Percentiles rank a stretch among this genome's conserved stretches.
These are phyloP conservation scores for Beta lomatogona DNA, from an alignment of 179 eudicot genomes.

Conservation along the genomic window DNA sequence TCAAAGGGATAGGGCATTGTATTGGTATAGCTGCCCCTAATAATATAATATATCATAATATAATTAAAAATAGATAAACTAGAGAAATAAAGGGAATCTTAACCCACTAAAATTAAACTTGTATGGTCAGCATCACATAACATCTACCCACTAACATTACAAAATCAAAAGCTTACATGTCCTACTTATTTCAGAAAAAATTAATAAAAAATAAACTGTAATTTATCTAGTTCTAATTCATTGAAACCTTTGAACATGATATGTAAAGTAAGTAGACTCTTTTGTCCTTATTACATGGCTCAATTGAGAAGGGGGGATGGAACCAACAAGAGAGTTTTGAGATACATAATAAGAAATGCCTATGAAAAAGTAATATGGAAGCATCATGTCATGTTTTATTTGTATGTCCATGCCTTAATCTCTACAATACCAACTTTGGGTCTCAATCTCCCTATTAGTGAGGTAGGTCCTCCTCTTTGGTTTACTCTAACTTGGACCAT, in stretches of 20 bases:
- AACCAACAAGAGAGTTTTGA: background rate
- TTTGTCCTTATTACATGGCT: background rate
- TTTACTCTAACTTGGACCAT: too few species aligned
- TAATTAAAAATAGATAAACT: background rate
- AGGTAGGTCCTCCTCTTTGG: too few species aligned
- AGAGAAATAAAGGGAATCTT: background rate
- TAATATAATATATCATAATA: background rate
- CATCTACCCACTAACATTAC: conserved; percentile 2
- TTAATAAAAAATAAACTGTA: too few species aligned
- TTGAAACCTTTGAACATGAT: conserved; percentile 12
- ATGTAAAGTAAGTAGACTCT: conserved; percentile 6
- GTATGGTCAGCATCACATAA: background rate
- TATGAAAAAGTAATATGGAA: background rate
- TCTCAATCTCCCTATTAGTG: too few species aligned
- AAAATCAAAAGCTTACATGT: too few species aligned
- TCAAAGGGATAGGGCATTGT: conserved; percentile 8
- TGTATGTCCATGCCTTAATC: background rate
- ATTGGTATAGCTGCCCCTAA: background rate
- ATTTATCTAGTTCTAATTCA: background rate
- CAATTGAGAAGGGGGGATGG: background rate
- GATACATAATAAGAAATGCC: background rate
- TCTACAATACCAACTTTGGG: too few species aligned
- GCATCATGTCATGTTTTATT: background rate
- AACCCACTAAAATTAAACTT: conserved; percentile 5
- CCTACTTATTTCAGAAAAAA: too few species aligned